Conservation (phyloP, 2,329 filamentous ascomycete species). For the Claviceps maximensis region DNA sequence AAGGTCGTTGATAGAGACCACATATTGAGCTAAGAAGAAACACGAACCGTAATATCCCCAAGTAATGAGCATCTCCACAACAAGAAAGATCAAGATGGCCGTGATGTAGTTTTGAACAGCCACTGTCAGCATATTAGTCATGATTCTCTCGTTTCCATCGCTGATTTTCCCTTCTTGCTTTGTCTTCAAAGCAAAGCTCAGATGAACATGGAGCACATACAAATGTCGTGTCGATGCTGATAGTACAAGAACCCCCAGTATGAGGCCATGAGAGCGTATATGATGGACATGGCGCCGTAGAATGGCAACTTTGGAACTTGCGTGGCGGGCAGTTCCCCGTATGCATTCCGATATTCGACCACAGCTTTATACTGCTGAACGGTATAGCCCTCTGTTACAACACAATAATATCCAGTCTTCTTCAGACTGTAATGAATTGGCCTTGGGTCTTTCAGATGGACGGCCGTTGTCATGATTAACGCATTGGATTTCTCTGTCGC, state of each 20-base stretch:
- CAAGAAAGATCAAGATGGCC: conserved; percentile 84
- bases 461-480: conserved; percentile 63
- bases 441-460: conserved; percentile 65
- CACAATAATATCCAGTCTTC: conserved; percentile 93
- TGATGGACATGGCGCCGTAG: conserved; percentile 85
- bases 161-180: not conserved
- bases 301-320: conserved; percentile 97
- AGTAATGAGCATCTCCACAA: conserved; percentile 93
- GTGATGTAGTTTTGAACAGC: conserved; percentile 99
- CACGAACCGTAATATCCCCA: conserved; percentile 85
- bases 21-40: not conserved
- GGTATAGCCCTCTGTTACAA: conserved; percentile 62
- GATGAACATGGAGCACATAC: conserved; percentile 30
- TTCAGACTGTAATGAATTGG: conserved; percentile 72
- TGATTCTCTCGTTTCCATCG: too few relatives aligned
- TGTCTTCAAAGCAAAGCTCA: not conserved
- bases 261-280: conserved; percentile 75
- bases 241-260: conserved; percentile 93
- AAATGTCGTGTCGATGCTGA: conserved; percentile 83
- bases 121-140: conserved; percentile 34
- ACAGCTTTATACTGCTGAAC: conserved; percentile 61
- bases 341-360: conserved; percentile 89
- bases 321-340: conserved; percentile 85
- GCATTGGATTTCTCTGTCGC: conserved; percentile 58
- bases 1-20: not conserved